These are phyloP conservation scores for Phialophora tarda DNA, from an alignment of 2,329 filamentous ascomycete genomes.

Conservation along the genomic window DNA sequence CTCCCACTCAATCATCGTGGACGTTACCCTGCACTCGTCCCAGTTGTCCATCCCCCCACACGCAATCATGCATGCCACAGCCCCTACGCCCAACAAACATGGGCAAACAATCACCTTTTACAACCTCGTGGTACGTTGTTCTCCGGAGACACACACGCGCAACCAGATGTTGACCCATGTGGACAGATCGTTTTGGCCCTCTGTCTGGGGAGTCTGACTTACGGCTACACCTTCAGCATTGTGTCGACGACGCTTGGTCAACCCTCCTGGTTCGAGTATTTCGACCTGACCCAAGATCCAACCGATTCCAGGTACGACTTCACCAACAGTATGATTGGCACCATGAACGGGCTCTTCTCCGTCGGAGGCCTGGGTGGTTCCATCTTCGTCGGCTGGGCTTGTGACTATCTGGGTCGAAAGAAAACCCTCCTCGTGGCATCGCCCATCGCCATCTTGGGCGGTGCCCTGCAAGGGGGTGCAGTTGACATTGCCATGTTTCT, in stretches of 20 bases:
- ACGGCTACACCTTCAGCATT: conserved; percentile 24
- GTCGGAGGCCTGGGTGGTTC: conserved; percentile 49
- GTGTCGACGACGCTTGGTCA: conserved; percentile 25
- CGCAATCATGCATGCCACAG: too few relatives aligned
- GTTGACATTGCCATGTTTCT: conserved; percentile 29
- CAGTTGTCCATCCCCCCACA: too few relatives aligned
- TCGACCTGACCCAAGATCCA: conserved; percentile 47
- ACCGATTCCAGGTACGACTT: conserved; percentile 11
- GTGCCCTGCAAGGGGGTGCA: conserved; percentile 19
- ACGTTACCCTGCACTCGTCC: too few relatives aligned
- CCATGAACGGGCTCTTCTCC: conserved; percentile 46
- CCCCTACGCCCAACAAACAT: too few relatives aligned
- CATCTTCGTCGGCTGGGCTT: conserved; percentile 39
- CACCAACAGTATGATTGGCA: conserved; percentile 48
- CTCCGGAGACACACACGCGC: too few relatives aligned
- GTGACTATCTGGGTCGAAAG: conserved; percentile 4
- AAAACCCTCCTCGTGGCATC: conserved; percentile 44
- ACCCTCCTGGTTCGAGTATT: conserved; percentile 44
- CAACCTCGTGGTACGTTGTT: background rate
- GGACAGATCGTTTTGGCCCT: conserved; percentile 10
- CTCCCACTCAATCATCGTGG: too few relatives aligned
- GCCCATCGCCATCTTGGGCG: conserved; percentile 22
- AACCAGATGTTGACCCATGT: too few relatives aligned
- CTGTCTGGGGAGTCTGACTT: conserved; percentile 19
- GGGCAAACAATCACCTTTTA: too few relatives aligned